Evolutionary conservation across 305 asterid species (phyloP).

Genomic region (Lippia alba): DNA sequence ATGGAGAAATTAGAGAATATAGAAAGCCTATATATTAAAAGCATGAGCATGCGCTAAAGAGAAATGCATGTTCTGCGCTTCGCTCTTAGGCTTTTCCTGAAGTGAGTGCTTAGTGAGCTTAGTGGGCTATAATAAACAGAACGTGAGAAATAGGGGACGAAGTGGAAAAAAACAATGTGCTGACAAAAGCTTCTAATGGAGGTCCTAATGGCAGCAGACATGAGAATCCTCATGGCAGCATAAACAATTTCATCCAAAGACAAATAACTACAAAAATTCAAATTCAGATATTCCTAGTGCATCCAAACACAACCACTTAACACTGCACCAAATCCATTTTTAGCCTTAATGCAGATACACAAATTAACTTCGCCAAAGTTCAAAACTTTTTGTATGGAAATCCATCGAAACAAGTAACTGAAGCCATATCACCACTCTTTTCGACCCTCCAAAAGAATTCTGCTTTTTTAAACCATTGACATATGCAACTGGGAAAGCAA

Average conservation of each 20-base stretch:
- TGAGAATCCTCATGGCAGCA: background rate
- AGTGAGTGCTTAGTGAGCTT: no score
- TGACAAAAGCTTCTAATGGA: no score
- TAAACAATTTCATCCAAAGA: background rate
- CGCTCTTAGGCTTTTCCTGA: no score
- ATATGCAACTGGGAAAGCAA: background rate
- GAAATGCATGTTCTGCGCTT: no score
- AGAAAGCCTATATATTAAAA: background rate
- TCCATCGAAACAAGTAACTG: background rate
- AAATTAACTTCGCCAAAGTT: background rate
- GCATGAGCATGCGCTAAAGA: no score
- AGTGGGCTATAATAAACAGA: no score
- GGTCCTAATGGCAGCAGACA: no score
- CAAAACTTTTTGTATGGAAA: background rate
- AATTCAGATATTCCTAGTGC: background rate
- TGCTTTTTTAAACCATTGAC: background rate
- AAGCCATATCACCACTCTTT: background rate
- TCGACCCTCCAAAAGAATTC: background rate
- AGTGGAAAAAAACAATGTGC: no score
- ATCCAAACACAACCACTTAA: background rate
- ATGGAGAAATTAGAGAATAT: background rate
- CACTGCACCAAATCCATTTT: slow-evolving; percentile 1
- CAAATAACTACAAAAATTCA: background rate
- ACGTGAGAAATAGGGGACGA: no score
- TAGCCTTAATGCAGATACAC: background rate